Conservation (phyloP, 2,329 filamentous ascomycete species). For the Xylaria digitata region DNA sequence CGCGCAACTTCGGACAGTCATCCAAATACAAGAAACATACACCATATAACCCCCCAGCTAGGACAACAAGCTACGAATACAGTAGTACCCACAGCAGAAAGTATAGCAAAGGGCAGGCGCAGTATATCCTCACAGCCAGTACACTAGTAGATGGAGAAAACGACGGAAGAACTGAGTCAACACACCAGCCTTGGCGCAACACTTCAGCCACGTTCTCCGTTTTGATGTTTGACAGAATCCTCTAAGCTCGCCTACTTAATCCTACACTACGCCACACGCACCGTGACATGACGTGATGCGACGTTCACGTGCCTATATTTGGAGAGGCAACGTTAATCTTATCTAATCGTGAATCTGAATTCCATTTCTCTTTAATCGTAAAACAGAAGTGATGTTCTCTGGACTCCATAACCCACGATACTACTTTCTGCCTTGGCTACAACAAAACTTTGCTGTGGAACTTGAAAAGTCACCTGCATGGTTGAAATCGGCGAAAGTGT, state of each 20-base stretch:
- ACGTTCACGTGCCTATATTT: conserved; percentile 25
- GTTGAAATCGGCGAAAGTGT: not conserved
- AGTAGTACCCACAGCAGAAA: too few species aligned
- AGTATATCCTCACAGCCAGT: too few species aligned
- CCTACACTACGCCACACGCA: conserved; percentile 20
- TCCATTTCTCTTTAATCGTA: conserved; percentile 12
- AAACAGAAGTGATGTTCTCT: conserved; percentile 19
- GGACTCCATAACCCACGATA: not conserved
- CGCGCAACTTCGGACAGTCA: too few species aligned
- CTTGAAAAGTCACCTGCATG: not conserved
- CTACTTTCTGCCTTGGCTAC: not conserved
- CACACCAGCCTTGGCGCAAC: conserved; percentile 8
- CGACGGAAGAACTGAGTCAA: too few species aligned
- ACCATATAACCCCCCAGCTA: too few species aligned
- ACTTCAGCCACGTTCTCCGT: conserved; percentile 21
- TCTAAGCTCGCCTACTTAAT: conserved; percentile 5
- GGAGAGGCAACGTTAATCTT: conserved; percentile 14
- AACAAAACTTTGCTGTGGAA: not conserved
- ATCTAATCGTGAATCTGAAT: conserved; percentile 20
- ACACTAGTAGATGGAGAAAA: too few species aligned
- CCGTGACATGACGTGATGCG: not conserved
- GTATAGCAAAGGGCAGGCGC: too few species aligned
- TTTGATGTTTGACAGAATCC: conserved; percentile 15
- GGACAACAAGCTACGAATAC: too few species aligned
- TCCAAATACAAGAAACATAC: too few species aligned